These are phyloP conservation scores for Cutaneotrichosporon sp. DNA, from an alignment of 1,284 basidiomycete species.

Conservation along the genomic window DNA sequence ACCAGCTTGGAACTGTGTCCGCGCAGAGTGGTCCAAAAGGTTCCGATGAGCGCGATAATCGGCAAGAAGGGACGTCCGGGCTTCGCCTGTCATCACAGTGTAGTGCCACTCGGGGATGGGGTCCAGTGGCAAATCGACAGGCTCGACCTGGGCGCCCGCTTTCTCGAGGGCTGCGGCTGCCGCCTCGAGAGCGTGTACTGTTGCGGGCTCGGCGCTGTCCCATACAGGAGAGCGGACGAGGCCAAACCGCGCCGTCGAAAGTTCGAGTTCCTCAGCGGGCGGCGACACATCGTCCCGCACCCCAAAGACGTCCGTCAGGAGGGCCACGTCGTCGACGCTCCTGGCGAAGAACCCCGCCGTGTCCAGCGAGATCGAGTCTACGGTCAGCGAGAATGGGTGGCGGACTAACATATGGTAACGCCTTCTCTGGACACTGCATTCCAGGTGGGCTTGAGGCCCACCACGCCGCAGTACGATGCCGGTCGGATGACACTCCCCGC, in stretches of 20 bases:
- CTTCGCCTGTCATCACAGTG: slow-evolving; percentile 27
- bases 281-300: slow-evolving; percentile 27
- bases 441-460: slow-evolving; percentile 39
- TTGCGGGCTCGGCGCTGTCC: slow-evolving; percentile 18
- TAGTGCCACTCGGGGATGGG: slow-evolving; percentile 21
- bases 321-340: slow-evolving; percentile 29
- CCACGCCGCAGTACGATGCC: slow-evolving; percentile 38
- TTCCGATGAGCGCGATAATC: slow-evolving; percentile 8
- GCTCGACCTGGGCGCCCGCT: slow-evolving; percentile 27
- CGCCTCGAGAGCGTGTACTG: slow-evolving; percentile 17
- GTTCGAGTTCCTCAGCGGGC: not conserved
- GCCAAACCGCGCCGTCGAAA: slow-evolving; percentile 26
- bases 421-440: slow-evolving; percentile 38
- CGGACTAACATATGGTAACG: slow-evolving; percentile 30
- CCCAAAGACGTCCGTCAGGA: slow-evolving; percentile 26
- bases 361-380: slow-evolving; percentile 34
- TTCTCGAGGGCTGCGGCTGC: slow-evolving; percentile 16
- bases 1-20: slow-evolving; percentile 22
- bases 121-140: slow-evolving; percentile 24
- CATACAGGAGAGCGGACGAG: slow-evolving; percentile 29
- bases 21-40: slow-evolving; percentile 20
- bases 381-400: not conserved
- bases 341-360: slow-evolving; percentile 38
- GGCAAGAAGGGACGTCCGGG: slow-evolving; percentile 20
- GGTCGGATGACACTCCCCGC: slow-evolving; percentile 34